Conservation (phyloP, 1,284 basidiomycete genomes). For the Calocybe gambosa region DNA sequence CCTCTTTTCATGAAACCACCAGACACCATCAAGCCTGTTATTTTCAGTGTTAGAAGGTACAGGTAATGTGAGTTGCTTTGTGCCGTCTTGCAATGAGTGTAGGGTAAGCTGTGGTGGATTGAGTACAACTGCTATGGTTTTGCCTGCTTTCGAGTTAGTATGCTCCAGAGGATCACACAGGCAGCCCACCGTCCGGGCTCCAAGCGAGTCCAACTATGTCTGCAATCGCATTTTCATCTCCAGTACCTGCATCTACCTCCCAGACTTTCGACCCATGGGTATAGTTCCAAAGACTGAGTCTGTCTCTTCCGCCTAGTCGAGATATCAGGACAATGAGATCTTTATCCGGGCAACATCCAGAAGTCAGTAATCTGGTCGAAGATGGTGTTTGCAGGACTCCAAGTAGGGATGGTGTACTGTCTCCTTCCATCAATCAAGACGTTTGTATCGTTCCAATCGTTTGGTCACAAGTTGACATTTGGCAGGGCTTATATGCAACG, state of each 20-base stretch:
- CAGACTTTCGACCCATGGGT: conserved; percentile 72
- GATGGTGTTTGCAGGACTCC: conserved; percentile 52
- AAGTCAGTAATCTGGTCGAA: conserved; percentile 48
- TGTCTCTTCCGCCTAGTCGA: conserved; percentile 57
- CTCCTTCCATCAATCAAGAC: conserved; percentile 30
- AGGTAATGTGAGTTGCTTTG: conserved; percentile 39
- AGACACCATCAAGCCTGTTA: conserved; percentile 42
- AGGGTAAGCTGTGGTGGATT: conserved; percentile 61
- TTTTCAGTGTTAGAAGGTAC: conserved; percentile 21
- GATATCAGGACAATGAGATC: conserved; percentile 67
- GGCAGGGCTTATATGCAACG: too few relatives aligned
- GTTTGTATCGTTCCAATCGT: too few relatives aligned
- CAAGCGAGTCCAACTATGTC: conserved; percentile 59
- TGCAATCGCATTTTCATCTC: conserved; percentile 34
- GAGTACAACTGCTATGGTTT: conserved; percentile 66
- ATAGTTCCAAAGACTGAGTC: conserved; percentile 68
- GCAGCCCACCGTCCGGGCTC: conserved; percentile 69
- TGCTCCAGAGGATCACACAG: conserved; percentile 7
- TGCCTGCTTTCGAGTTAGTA: conserved; percentile 39
- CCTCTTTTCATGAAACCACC: conserved; percentile 63
- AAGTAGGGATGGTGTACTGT: conserved; percentile 46
- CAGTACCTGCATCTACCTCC: conserved; percentile 58
- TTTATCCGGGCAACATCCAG: conserved; percentile 80
- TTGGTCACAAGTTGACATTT: too few relatives aligned
- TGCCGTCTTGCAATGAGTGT: conserved; percentile 73